Percentiles rank a stretch among this genome's conserved stretches.
phyloP scores from a whole-genome alignment of 2,329 filamentous ascomycete genomes.

The Ascochyta lentis region DNA sequence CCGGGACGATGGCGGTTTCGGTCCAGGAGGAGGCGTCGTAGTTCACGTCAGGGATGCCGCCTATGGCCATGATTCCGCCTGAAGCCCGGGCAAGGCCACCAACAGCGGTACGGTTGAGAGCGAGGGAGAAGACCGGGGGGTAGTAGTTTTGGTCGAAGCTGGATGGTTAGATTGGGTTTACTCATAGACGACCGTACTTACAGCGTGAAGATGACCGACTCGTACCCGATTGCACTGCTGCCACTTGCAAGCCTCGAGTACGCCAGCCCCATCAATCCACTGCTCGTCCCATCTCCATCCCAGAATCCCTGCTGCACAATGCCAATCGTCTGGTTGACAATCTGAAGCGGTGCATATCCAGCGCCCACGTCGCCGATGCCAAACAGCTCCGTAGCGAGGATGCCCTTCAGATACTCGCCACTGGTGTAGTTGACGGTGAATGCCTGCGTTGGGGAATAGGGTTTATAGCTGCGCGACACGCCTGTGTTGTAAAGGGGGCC shows the following conservation, averaged over 20 bases:
- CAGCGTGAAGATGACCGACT: conserved; percentile 32
- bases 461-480: not conserved
- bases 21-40: conserved; percentile 25
- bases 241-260: conserved; percentile 29
- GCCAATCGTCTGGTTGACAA: conserved; percentile 35
- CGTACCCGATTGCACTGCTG: conserved; percentile 26
- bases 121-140: conserved; percentile 34
- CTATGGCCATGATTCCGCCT: conserved; percentile 42
- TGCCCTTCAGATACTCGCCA: conserved; percentile 33
- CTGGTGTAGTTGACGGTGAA: conserved; percentile 35
- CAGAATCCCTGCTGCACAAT: conserved; percentile 37
- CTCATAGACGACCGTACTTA: conserved; percentile 17
- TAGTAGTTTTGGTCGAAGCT: conserved; percentile 17
- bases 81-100: conserved; percentile 10
- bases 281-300: conserved; percentile 36
- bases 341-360: conserved; percentile 16
- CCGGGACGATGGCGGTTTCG: conserved; percentile 25
- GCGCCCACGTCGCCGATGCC: conserved; percentile 23
- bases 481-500: conserved; percentile 22
- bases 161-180: not conserved
- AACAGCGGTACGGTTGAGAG: conserved; percentile 28
- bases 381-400: conserved; percentile 31
- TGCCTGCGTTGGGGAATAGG: conserved; percentile 3
- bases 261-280: conserved; percentile 40
- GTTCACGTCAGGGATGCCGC: conserved; percentile 32